Conservation (phyloP, 768 basidiomycete species). For the Termitomyces sp. region DNA sequence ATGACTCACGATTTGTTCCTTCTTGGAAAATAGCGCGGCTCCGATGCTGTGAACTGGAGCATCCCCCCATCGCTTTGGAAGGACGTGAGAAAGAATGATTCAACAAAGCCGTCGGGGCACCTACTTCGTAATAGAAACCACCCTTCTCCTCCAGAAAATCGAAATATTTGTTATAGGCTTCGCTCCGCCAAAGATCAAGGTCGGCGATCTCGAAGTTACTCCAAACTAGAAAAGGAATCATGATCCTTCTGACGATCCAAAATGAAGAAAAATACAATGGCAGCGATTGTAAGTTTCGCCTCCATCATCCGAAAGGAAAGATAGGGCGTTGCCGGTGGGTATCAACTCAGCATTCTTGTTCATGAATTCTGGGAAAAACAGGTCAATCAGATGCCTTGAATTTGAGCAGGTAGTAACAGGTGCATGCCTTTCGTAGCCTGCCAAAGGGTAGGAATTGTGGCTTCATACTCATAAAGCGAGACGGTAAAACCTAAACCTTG, state of each 20-base stretch:
- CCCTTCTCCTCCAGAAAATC: slow-evolving; percentile 75
- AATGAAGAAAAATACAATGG: slow-evolving; percentile 44
- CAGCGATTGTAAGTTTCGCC: slow-evolving; percentile 74
- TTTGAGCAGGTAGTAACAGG: neutral
- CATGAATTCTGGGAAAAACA: slow-evolving; percentile 61
- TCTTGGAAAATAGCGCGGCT: slow-evolving; percentile 82
- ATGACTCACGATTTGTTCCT: slow-evolving; percentile 66
- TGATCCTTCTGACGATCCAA: neutral
- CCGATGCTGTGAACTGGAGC: slow-evolving; percentile 90
- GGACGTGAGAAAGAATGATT: slow-evolving; percentile 1
- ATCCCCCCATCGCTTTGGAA: slow-evolving; percentile 81
- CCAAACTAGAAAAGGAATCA: slow-evolving; percentile 57
- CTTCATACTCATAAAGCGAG: slow-evolving; percentile 76
- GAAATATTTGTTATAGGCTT: slow-evolving; percentile 82
- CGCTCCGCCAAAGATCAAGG: slow-evolving; percentile 79
- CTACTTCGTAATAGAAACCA: slow-evolving; percentile 87
- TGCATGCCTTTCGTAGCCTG: slow-evolving; percentile 58
- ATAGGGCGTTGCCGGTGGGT: slow-evolving; percentile 70
- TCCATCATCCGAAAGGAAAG: slow-evolving; percentile 75
- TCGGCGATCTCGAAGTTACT: slow-evolving; percentile 91
- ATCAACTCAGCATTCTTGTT: slow-evolving; percentile 56
- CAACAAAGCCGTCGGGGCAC: neutral
- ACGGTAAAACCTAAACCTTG: slow-evolving; percentile 70
- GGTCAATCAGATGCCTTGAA: neutral
- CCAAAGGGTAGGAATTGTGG: slow-evolving; percentile 89